Percentiles rank a stretch among this genome's conserved stretches.
phyloP scores from a whole-genome alignment of 805 yeast genomes.

The Metschnikowia cubensis region DNA sequence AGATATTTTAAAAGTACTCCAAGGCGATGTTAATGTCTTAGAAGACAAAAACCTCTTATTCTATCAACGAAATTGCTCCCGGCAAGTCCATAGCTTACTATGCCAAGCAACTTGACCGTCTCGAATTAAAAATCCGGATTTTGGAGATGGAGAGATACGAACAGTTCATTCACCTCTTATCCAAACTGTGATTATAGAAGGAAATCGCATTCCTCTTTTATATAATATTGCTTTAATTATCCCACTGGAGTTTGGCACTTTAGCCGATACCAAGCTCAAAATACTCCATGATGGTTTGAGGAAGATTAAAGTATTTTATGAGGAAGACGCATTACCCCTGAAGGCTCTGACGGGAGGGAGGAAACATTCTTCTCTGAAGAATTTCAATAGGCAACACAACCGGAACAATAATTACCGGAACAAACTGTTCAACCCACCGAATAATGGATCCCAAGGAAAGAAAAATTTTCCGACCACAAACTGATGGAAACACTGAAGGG shows the following conservation, averaged over 20 bases:
- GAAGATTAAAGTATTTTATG: not conserved
- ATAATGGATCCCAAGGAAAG: not conserved
- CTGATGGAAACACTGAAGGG: not conserved
- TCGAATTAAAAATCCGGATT: not conserved
- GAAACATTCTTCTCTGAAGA: not conserved
- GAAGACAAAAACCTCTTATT: too few relatives aligned
- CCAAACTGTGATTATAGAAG: not conserved
- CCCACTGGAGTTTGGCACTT: not conserved
- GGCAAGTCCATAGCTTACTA: not conserved
- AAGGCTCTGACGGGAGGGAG: not conserved
- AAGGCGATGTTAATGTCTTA: too few relatives aligned
- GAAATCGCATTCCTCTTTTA: not conserved
- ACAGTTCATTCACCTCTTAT: not conserved
- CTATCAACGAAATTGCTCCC: not conserved
- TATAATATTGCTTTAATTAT: not conserved
- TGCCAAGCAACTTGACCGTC: not conserved
- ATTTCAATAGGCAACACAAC: not conserved
- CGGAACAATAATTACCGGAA: not conserved
- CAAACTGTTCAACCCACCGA: not conserved
- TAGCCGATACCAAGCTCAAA: not conserved
- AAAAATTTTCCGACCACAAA: not conserved
- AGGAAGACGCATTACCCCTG: not conserved
- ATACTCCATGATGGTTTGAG: not conserved
- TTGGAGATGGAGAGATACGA: not conserved
- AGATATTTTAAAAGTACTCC: not conserved